These are phyloP conservation scores for Lentinula detonsa DNA, from an alignment of 768 basidiomycete species.

Conservation along the genomic window DNA sequence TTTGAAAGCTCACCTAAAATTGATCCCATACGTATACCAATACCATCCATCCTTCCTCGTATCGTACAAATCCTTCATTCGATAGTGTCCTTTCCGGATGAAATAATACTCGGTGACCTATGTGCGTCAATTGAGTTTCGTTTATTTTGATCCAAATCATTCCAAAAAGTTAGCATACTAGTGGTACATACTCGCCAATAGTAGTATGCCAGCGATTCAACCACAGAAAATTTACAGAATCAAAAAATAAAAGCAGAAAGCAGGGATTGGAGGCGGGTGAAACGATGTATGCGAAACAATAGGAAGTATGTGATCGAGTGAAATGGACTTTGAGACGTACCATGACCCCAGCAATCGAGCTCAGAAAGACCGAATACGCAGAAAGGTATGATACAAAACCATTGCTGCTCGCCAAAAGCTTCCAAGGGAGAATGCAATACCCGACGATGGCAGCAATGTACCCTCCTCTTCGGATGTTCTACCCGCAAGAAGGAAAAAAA, in stretches of 20 bases:
- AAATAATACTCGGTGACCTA: constrained; percentile 79
- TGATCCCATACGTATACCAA: constrained; percentile 68
- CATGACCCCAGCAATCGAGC: constrained; percentile 80
- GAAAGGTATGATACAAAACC: constrained; percentile 78
- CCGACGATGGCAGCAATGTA: constrained; percentile 79
- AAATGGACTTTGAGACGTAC: constrained; percentile 19
- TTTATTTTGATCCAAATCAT: not conserved
- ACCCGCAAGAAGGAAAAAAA: not conserved
- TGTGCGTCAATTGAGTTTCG: not conserved
- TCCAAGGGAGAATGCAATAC: constrained; percentile 73
- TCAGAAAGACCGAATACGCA: constrained; percentile 76
- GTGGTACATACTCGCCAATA: not conserved
- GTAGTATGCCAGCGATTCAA: too few relatives aligned
- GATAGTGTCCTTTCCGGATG: constrained; percentile 62
- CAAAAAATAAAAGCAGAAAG: too few relatives aligned
- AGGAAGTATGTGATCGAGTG: too few relatives aligned
- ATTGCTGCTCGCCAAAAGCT: constrained; percentile 66
- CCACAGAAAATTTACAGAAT: too few relatives aligned
- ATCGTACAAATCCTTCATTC: constrained; percentile 67
- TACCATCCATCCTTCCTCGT: constrained; percentile 58
- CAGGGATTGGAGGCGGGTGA: too few relatives aligned
- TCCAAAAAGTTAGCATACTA: too few relatives aligned
- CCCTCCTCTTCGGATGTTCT: constrained; percentile 83
- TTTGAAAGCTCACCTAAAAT: constrained; percentile 46
- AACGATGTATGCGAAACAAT: too few relatives aligned